Base-by-base conservation (phyloP, 441 rosid genomes). In the Brassica balearica region DNA sequence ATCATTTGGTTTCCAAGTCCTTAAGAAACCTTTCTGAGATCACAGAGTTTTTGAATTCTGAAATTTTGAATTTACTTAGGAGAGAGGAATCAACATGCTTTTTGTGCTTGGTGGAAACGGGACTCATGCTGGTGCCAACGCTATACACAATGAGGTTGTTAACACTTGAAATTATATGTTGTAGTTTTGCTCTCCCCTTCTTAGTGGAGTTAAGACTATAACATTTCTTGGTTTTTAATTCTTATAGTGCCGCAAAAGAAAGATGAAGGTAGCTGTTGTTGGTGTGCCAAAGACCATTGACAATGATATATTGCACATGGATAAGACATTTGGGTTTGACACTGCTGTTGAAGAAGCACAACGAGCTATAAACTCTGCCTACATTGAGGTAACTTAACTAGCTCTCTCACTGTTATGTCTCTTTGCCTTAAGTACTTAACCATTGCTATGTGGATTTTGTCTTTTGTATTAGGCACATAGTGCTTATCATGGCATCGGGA, bases 321-420 rank as follows among this genome's bases (percentile, higher is more conserved):
- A 96, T 79, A 94, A 96, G 83, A 96, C 98, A 6, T 96, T 96
- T 74, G 99, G 99, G 66, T 94, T 96, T 77, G 99, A 94, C 71
- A 94, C 98, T 81, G 99, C 98, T 53, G 97, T 96, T 79, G 98
- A 96, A 86, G 99, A 92, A 82, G 97, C 99, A 20, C 99, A 94
- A 55, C 88, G 98, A 41, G 98, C 99, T 32, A 93, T 93, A 66
- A 93, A 95, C 88, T 95, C 98, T 75, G 97, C 99, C 5, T 96
- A 96, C 83, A 96, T 96, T 75, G 98, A 96, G 98, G 99, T 95
- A 78, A 73, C 29, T 20, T 62, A 59, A 25, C 27, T 10, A 27
- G 65, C 74, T 36, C 36, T 63, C 48, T 32, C 36, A 55, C 76
- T 27, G 23, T 17, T 51, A 56, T 75, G 73, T 63, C 71, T 66